phyloP scores from a whole-genome alignment of 352 stramenopile genomes.

The Pythium diclinum region DNA sequence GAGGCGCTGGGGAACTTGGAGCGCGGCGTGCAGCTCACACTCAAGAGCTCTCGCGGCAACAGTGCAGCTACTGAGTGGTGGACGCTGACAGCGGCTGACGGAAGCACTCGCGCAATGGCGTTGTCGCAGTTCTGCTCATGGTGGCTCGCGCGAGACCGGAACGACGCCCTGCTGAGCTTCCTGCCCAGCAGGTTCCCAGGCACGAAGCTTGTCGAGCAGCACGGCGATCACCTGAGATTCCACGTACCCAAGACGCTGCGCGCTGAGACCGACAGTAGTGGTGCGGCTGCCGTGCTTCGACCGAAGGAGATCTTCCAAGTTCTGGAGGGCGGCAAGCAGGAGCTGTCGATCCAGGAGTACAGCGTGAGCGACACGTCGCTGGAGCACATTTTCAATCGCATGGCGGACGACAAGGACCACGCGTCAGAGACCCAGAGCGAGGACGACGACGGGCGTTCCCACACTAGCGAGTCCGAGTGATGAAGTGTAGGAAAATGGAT shows the following conservation, averaged over 20 bases:
- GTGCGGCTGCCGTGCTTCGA: not conserved
- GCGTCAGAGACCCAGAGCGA: not conserved
- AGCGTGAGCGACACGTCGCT: conserved; percentile 87
- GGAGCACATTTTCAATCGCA: conserved; percentile 93
- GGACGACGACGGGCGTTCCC: not conserved
- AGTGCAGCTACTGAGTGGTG: conserved; percentile 6
- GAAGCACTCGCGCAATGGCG: not conserved
- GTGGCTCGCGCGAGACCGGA: conserved; percentile 18
- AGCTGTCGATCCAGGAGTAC: conserved; percentile 80
- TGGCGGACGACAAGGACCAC: conserved; percentile 44
- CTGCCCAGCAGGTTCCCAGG: conserved; percentile 17
- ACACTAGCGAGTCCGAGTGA: not conserved
- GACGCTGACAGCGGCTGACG: not conserved
- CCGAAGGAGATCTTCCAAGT: conserved; percentile 58
- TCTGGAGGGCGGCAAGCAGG: conserved; percentile 65
- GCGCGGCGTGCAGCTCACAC: conserved; percentile 7
- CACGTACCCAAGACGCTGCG: conserved; percentile 26
- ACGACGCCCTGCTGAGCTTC: conserved; percentile 21
- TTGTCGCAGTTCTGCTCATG: conserved; percentile 17
- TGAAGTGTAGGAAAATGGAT: not conserved
- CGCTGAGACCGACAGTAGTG: conserved; percentile 1
- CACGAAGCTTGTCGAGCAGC: conserved; percentile 39
- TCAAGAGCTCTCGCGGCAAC: not conserved
- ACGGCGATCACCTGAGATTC: conserved; percentile 53
- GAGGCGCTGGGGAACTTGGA: conserved; percentile 9